phyloP scores from a whole-genome alignment of 768 basidiomycete species.

The Pleurotus ostreatus region DNA sequence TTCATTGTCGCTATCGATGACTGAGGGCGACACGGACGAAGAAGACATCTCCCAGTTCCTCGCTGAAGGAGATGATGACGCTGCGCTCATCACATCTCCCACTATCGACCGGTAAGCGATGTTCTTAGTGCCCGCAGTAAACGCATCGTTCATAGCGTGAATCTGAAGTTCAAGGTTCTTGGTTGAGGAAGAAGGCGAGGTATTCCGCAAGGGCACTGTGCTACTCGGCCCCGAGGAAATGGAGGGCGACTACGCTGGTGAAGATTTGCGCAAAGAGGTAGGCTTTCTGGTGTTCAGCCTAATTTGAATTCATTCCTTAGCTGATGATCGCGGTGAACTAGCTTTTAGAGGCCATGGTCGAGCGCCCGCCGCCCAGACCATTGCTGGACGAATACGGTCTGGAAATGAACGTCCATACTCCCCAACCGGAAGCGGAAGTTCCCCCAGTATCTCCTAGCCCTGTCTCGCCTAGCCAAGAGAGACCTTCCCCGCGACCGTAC shows the following conservation, averaged over 20 bases:
- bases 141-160: slow-evolving; percentile 5
- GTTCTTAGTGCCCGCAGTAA: not conserved
- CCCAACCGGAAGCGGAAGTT: slow-evolving; percentile 14
- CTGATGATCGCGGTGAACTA: slow-evolving; percentile 20
- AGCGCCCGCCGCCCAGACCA: slow-evolving; percentile 75
- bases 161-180: slow-evolving; percentile 61
- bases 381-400: slow-evolving; percentile 58
- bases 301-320: not conserved
- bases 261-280: slow-evolving; percentile 81
- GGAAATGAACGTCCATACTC: slow-evolving; percentile 24
- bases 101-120: slow-evolving; percentile 47
- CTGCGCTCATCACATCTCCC: slow-evolving; percentile 20
- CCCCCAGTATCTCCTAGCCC: slow-evolving; percentile 15
- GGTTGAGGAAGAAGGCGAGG: slow-evolving; percentile 95
- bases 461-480: slow-evolving; percentile 28
- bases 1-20: slow-evolving; percentile 35
- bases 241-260: slow-evolving; percentile 86
- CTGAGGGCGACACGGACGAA: slow-evolving; percentile 46
- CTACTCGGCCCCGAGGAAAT: slow-evolving; percentile 81
- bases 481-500: slow-evolving; percentile 54
- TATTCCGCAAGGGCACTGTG: slow-evolving; percentile 87
- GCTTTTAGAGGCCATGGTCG: slow-evolving; percentile 84
- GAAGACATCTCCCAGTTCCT: slow-evolving; percentile 31
- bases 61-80: slow-evolving; percentile 29
- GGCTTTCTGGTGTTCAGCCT: slow-evolving; percentile 16